phyloP scores from a whole-genome alignment of 495 filamentous ascomycete genomes.

The Chaetomium cochliodes region DNA sequence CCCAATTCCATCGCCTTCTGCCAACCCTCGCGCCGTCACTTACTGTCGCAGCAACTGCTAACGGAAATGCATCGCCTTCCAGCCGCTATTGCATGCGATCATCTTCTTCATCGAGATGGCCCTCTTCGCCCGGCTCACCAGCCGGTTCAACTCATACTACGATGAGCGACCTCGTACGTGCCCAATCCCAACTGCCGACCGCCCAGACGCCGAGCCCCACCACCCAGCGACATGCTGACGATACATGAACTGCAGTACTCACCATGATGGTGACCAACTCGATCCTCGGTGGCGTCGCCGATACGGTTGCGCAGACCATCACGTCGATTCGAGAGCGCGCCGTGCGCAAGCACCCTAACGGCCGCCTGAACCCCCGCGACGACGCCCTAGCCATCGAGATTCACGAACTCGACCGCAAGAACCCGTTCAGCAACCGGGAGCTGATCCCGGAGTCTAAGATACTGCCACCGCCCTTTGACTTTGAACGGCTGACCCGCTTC shows the following conservation, averaged over 20 bases:
- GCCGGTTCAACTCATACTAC: conserved; percentile 93
- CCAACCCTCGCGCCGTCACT: conserved; percentile 13
- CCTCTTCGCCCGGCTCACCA: conserved; percentile 71
- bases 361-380: conserved; percentile 49
- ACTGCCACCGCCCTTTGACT: conserved; percentile 85
- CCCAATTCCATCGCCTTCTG: neutral
- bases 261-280: conserved; percentile 99
- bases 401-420: conserved; percentile 82
- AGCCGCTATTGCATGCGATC: conserved; percentile 86
- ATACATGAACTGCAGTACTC: conserved; percentile 57
- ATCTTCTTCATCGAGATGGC: conserved; percentile 88
- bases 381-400: conserved; percentile 85
- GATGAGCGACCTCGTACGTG: conserved; percentile 72
- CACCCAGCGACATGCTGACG: neutral
- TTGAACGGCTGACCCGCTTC: conserved; percentile 87
- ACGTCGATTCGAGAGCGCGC: conserved; percentile 74
- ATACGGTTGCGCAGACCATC: conserved; percentile 92
- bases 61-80: conserved; percentile 22
- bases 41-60: conserved; percentile 12
- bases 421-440: conserved; percentile 63
- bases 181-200: neutral
- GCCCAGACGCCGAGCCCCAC: too few relatives aligned
- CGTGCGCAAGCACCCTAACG: conserved; percentile 52
- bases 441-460: conserved; percentile 61
- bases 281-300: conserved; percentile 77